These are phyloP conservation scores for Rusavskia elegans DNA, from an alignment of 495 filamentous ascomycete genomes.

Conservation along the genomic window DNA sequence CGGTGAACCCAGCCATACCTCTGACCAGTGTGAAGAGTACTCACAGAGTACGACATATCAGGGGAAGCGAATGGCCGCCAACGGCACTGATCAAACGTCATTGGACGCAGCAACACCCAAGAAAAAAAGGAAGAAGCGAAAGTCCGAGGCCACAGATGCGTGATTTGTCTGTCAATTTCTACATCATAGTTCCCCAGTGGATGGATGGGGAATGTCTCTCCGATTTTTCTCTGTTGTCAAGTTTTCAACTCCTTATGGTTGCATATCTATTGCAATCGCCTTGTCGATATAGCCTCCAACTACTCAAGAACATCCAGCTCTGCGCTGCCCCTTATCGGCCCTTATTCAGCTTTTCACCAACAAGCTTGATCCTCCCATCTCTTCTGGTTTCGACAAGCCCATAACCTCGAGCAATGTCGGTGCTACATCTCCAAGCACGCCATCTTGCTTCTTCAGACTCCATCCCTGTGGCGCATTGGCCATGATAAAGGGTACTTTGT, in stretches of 20 bases:
- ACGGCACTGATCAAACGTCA: not conserved
- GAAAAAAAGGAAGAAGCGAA: not conserved
- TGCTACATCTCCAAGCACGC: slow-evolving; percentile 90
- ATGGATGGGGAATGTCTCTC: too few species aligned
- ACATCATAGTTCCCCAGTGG: too few species aligned
- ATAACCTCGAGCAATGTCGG: slow-evolving; percentile 81
- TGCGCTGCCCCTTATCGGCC: not conserved
- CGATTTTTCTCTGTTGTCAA: too few species aligned
- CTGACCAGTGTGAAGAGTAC: too few species aligned
- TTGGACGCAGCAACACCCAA: not conserved
- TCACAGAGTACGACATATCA: not conserved
- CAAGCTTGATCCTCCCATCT: slow-evolving; percentile 80
- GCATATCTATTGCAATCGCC: too few species aligned
- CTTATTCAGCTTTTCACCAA: slow-evolving; percentile 45
- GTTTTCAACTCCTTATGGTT: too few species aligned
- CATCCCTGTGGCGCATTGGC: slow-evolving; percentile 85
- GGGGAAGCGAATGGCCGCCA: not conserved
- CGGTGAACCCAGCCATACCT: too few species aligned
- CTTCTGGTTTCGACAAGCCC: slow-evolving; percentile 75
- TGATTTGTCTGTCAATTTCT: not conserved
- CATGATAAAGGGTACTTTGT: slow-evolving; percentile 96
- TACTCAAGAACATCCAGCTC: not conserved
- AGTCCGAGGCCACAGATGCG: not conserved
- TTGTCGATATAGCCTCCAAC: not conserved
- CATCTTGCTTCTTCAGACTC: slow-evolving; percentile 66